These are phyloP conservation scores for Trichoderma breve DNA, from an alignment of 2,329 filamentous ascomycete genomes.

Conservation along the genomic window DNA sequence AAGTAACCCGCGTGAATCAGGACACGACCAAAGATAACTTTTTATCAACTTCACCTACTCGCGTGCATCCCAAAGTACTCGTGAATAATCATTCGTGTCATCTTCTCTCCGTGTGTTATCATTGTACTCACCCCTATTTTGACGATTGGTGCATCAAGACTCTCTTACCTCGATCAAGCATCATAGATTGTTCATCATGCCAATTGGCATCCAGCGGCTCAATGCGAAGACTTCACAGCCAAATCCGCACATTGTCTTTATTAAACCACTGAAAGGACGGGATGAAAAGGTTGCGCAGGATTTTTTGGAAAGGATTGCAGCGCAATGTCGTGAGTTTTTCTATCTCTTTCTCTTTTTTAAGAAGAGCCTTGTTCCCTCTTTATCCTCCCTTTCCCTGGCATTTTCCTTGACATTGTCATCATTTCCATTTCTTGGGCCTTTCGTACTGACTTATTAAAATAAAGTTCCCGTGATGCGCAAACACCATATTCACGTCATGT, in stretches of 20 bases:
- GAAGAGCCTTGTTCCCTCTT: too few relatives aligned
- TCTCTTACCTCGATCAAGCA: background rate
- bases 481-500: constrained; percentile 62
- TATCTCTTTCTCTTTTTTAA: too few relatives aligned
- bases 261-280: constrained; percentile 70
- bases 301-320: constrained; percentile 74
- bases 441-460: constrained; percentile 28
- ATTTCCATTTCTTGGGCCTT: background rate
- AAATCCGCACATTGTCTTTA: constrained; percentile 78
- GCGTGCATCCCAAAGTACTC: background rate
- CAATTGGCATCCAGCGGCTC: constrained; percentile 72
- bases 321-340: constrained; percentile 63
- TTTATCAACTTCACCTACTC: background rate
- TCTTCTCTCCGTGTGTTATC: background rate
- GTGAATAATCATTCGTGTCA: background rate
- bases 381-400: too few relatives aligned
- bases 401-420: too few relatives aligned
- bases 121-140: background rate
- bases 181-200: constrained; percentile 51
- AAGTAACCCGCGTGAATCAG: background rate
- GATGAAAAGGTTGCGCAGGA: constrained; percentile 63
- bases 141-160: background rate
- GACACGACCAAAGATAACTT: background rate
- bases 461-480: constrained; percentile 66
- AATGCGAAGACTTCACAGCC: constrained; percentile 74